phyloP scores from a whole-genome alignment of 2,329 filamentous ascomycete species.

The Septoria petroselini region DNA sequence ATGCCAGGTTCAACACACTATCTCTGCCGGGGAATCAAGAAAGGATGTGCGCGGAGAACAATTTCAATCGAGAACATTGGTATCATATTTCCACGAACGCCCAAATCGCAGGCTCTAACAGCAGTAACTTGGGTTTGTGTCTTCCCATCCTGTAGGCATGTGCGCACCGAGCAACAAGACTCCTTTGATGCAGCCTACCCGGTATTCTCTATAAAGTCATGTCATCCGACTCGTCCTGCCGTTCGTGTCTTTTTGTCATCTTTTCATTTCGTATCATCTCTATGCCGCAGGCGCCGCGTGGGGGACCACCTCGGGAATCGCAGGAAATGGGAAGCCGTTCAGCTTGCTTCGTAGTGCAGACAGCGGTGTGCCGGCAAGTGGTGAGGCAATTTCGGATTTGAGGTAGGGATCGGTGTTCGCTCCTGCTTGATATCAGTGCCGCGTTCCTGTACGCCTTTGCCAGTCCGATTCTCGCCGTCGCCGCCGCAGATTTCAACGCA shows the following conservation, averaged over 20 bases:
- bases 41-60: neutral
- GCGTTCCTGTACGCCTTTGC: no score
- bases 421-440: neutral
- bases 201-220: slow-evolving; percentile 5
- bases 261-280: neutral
- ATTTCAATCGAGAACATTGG: neutral
- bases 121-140: neutral
- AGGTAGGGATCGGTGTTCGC: slow-evolving; percentile 1
- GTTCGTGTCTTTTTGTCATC: slow-evolving; percentile 3
- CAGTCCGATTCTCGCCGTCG: neutral
- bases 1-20: no score
- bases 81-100: slow-evolving; percentile 9
- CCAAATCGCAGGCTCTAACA: neutral
- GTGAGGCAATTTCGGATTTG: slow-evolving; percentile 6
- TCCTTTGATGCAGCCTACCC: slow-evolving; percentile 1
- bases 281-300: slow-evolving; percentile 7
- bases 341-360: slow-evolving; percentile 9
- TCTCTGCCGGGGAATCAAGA: no score
- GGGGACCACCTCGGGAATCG: slow-evolving; percentile 5
- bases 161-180: neutral
- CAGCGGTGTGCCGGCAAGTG: slow-evolving; percentile 5
- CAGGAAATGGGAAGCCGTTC: slow-evolving; percentile 6
- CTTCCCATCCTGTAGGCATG: neutral
- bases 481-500: no score
- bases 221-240: slow-evolving; percentile 4